Percentiles rank a stretch among this genome's conserved stretches.
Conservation (phyloP, 2,329 filamentous ascomycete species). For the Colletotrichum melonis region DNA sequence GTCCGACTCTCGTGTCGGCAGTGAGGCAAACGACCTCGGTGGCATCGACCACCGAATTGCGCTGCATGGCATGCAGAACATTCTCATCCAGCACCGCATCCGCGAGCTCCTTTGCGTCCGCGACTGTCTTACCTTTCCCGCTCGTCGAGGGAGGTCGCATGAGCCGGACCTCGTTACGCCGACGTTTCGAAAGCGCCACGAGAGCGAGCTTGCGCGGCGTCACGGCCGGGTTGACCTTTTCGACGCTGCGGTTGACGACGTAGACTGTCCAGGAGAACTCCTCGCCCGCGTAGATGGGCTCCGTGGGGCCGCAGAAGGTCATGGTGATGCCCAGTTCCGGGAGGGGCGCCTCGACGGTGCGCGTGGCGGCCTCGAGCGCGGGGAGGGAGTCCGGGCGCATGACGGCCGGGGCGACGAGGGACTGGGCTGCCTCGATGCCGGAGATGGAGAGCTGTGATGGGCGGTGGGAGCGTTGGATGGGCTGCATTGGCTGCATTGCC, state of each 20-base stretch:
- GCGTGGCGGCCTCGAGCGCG: constrained; percentile 65
- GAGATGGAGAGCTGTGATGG: constrained; percentile 74
- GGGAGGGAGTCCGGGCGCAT: constrained; percentile 71
- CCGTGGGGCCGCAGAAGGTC: constrained; percentile 73
- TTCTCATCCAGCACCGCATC: constrained; percentile 79
- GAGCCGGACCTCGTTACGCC: constrained; percentile 66
- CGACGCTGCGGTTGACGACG: constrained; percentile 77
- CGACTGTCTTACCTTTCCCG: constrained; percentile 41
- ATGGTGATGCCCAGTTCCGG: constrained; percentile 79
- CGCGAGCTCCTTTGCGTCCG: constrained; percentile 56
- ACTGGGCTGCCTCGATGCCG: constrained; percentile 62
- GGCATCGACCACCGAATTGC: constrained; percentile 70
- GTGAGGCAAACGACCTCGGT: constrained; percentile 80
- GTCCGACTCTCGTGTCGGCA: constrained; percentile 79
- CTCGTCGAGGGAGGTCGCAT: constrained; percentile 65
- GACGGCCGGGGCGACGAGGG: constrained; percentile 68
- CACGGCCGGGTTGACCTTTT: constrained; percentile 47
- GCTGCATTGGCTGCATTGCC: constrained; percentile 64
- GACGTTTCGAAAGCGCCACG: constrained; percentile 73
- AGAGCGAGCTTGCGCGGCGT: constrained; percentile 76
- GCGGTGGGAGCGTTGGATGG: constrained; percentile 71
- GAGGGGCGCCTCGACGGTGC: constrained; percentile 57
- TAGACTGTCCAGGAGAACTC: constrained; percentile 80
- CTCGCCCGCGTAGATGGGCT: constrained; percentile 70
- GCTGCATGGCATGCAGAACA: constrained; percentile 77